Base-by-base conservation (phyloP, 2,329 filamentous ascomycete species). In the Neonectria faginata region DNA sequence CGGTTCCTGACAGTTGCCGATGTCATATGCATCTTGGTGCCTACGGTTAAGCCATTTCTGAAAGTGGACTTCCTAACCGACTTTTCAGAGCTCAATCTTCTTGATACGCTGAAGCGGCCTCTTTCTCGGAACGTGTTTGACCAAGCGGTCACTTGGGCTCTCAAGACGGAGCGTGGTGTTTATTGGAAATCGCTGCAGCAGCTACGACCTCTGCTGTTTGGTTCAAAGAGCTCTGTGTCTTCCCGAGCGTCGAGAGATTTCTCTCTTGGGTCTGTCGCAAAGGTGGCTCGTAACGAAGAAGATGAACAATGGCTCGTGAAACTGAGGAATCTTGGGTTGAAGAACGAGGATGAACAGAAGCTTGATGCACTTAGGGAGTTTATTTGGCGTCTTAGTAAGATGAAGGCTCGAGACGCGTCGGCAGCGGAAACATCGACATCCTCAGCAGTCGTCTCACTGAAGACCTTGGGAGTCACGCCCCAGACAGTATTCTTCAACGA, bases 401-500 rank as follows among this genome's bases (percentile, higher is more conserved):
- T 92, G 66, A 92, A 90, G 73, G 82, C 86, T 10, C 87, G 89
- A 29, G 84, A 87, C 45, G 72, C 79, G 3, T 72, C 75, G 1
- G 73, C 74, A 3, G 73, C 75, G 67, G 74, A 82, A 65, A 60
- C 77, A 69, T 78, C 73, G 16, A 76, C 73, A 39, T 66, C 72
- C 9, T 73, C 69, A 2, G 77, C 76, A 1, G 66, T 97, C 12
- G 86, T 98, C 7, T 85, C 89, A 1, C 80, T 98, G 25, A 91
- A 92, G 67, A 89, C 89, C 44, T 82, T 97, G 56, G 89, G 90
- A 12, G 89, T 97, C 33, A 92, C 90, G 2, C 91, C 92, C 3
- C 93, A 97, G 75, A 98, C 93, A 0, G 91, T 99, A 1, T 91
- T 98, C 75, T 98, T 98, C 73, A 94, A 97, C 70, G 93, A 94